These are phyloP conservation scores for Termitomyces sp. DNA, from an alignment of 768 basidiomycete species.

Conservation along the genomic window DNA sequence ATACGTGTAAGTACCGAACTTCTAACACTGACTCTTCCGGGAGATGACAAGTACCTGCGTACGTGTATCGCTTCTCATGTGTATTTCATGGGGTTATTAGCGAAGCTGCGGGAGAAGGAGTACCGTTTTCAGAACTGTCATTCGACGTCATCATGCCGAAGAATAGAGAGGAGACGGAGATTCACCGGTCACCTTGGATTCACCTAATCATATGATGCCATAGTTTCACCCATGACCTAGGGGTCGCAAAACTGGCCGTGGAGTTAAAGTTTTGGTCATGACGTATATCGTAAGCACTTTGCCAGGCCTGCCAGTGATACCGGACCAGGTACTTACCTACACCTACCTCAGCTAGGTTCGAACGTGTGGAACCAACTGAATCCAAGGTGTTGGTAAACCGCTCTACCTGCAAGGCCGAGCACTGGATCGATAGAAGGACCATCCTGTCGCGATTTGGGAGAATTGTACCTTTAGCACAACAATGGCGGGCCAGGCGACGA, in stretches of 20 bases:
- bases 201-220: not conserved
- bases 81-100: not conserved
- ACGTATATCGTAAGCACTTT: not conserved
- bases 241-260: not conserved
- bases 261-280: not conserved
- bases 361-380: not conserved
- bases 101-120: not conserved
- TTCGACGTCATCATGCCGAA: not conserved
- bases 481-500: no score
- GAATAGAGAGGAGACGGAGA: not conserved
- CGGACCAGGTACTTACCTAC: no score
- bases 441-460: not conserved
- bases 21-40: not conserved
- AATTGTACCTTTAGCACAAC: no score
- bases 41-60: constrained; percentile 8
- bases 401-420: not conserved
- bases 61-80: constrained; percentile 3
- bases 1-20: not conserved
- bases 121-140: not conserved
- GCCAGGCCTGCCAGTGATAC: not conserved
- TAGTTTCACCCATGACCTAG: not conserved
- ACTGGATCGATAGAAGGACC: not conserved
- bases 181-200: no score
- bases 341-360: not conserved
- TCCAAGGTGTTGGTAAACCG: not conserved